Conservation (phyloP, 2,329 filamentous ascomycete species). For the Juglanconis oblonga region DNA sequence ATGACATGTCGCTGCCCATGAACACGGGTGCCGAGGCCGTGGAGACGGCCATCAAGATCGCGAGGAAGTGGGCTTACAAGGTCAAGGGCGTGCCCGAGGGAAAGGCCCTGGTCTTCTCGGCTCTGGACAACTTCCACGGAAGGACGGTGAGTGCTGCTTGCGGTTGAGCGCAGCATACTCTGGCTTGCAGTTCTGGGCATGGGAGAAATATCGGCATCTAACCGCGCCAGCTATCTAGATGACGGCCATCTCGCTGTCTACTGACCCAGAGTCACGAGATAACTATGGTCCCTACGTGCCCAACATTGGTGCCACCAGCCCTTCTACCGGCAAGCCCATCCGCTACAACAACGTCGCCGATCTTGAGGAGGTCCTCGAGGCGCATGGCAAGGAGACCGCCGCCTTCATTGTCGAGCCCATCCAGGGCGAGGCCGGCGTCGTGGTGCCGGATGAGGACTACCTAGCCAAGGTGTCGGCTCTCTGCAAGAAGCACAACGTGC, state of each 20-base stretch:
- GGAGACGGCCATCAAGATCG: constrained; percentile 94
- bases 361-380: constrained; percentile 74
- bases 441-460: constrained; percentile 90
- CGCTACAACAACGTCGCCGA: constrained; percentile 83
- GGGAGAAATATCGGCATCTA: constrained; percentile 11
- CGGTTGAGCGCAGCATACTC: neutral
- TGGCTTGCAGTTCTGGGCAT: too few species aligned
- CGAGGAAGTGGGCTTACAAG: constrained; percentile 97
- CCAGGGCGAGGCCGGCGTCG: constrained; percentile 94
- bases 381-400: constrained; percentile 79
- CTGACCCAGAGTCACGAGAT: constrained; percentile 89
- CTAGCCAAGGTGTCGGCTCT: constrained; percentile 75
- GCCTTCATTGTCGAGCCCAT: constrained; percentile 96
- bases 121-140: constrained; percentile 92
- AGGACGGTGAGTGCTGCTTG: constrained; percentile 66
- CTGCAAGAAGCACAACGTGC: constrained; percentile 92
- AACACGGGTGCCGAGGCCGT: constrained; percentile 96
- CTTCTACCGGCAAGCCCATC: constrained; percentile 73
- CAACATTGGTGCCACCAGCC: constrained; percentile 74
- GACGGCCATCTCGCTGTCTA: constrained; percentile 91
- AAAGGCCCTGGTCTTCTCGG: constrained; percentile 81
- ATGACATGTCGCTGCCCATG: constrained; percentile 98
- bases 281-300: constrained; percentile 98
- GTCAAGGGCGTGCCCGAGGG: constrained; percentile 83
- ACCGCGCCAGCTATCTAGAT: constrained; percentile 52